Percentiles rank a stretch among this genome's conserved stretches.
Evolutionary conservation across 2,329 filamentous ascomycete species (phyloP).

Genomic region (Chaetoscypha palmicola): DNA sequence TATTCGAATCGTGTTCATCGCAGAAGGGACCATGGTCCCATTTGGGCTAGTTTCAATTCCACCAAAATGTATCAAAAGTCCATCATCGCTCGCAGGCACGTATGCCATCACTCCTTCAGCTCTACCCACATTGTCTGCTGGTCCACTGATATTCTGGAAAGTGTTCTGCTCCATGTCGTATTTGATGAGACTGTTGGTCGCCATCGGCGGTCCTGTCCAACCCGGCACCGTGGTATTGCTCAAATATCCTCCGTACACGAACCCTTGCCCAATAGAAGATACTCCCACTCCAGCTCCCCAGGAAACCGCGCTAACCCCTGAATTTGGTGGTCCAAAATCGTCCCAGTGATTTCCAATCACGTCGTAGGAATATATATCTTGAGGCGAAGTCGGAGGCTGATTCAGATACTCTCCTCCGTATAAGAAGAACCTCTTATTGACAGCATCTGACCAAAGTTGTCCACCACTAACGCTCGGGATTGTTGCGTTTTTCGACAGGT

Average conservation of each 20-base stretch:
- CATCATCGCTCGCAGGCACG: slow-evolving; percentile 51
- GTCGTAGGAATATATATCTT: slow-evolving; percentile 52
- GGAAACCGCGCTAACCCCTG: slow-evolving; percentile 40
- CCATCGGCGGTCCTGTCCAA: slow-evolving; percentile 43
- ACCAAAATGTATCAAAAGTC: slow-evolving; percentile 56
- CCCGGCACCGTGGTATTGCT: slow-evolving; percentile 45
- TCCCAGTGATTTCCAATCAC: slow-evolving; percentile 50
- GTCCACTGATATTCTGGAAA: slow-evolving; percentile 48
- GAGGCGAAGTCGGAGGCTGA: slow-evolving; percentile 36
- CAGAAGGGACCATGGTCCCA: slow-evolving; percentile 36
- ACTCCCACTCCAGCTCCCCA: slow-evolving; percentile 52
- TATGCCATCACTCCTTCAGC: slow-evolving; percentile 56
- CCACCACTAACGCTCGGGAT: slow-evolving; percentile 45
- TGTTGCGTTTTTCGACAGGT: slow-evolving; percentile 51
- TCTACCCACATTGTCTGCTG: slow-evolving; percentile 41
- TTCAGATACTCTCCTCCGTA: slow-evolving; percentile 51
- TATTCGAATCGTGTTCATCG: slow-evolving; percentile 47
- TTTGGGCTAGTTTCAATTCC: slow-evolving; percentile 45
- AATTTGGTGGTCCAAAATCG: slow-evolving; percentile 34
- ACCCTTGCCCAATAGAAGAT: slow-evolving; percentile 48
- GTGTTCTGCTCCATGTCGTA: slow-evolving; percentile 48
- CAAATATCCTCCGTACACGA: slow-evolving; percentile 57
- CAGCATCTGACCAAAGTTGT: slow-evolving; percentile 51
- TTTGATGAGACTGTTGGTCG: slow-evolving; percentile 45
- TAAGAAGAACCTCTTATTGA: slow-evolving; percentile 57